Evolutionary conservation across 176 grass and related monocot genomes (phyloP).

Genomic region (Lolium perenne): DNA sequence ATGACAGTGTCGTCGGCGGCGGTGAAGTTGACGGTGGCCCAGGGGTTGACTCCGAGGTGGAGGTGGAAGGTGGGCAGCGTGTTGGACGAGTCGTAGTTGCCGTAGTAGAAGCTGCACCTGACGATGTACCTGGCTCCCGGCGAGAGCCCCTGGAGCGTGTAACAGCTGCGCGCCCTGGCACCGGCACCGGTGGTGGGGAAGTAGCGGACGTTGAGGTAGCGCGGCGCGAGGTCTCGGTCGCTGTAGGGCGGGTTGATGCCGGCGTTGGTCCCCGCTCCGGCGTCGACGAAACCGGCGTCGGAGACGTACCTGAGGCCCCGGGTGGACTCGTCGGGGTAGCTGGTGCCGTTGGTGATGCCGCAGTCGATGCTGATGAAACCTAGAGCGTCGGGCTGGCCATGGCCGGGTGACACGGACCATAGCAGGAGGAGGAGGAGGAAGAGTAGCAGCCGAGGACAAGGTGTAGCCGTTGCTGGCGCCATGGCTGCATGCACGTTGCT

Average conservation of each 20-base stretch:
- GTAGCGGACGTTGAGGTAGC: conserved; percentile 42
- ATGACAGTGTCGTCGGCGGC: neutral
- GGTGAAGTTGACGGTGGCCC: conserved; percentile 58
- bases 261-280: conserved; percentile 20
- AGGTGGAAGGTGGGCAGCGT: conserved; percentile 38
- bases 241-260: conserved; percentile 24
- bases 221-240: neutral
- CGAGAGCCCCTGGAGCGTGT: conserved; percentile 41
- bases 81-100: conserved; percentile 50
- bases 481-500: conserved; percentile 19
- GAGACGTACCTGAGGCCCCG: conserved; percentile 38
- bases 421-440: neutral
- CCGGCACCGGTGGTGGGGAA: conserved; percentile 30
- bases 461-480: neutral
- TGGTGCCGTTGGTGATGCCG: neutral
- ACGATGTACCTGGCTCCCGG: conserved; percentile 43
- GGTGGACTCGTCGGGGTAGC: conserved; percentile 23
- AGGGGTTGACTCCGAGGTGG: conserved; percentile 51
- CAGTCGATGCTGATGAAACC: conserved; percentile 60
- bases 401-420: neutral
- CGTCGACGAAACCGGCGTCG: neutral
- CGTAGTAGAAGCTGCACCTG: conserved; percentile 49
- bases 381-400: conserved; percentile 19
- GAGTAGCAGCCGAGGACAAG: neutral
- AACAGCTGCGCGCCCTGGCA: conserved; percentile 48